These are phyloP conservation scores for Cylindrotheca fusiformis DNA, from an alignment of 108 stramenopile genomes.

Conservation along the genomic window DNA sequence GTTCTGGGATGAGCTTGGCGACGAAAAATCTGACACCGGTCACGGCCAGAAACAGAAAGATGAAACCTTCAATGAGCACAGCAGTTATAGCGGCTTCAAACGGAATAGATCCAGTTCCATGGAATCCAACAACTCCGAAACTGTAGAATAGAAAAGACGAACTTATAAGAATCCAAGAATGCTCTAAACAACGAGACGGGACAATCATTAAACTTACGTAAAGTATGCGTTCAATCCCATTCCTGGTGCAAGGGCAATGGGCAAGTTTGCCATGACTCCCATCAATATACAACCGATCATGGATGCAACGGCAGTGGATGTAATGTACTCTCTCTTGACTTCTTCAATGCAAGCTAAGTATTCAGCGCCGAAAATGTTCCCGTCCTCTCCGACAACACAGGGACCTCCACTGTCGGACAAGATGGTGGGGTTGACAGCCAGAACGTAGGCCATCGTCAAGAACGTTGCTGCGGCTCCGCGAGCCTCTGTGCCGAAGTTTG, in stretches of 20 bases:
- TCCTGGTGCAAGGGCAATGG: conserved; percentile 64
- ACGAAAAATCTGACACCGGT: conserved; percentile 51
- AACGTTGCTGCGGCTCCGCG: conserved; percentile 54
- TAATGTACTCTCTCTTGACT: conserved; percentile 48
- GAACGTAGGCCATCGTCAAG: conserved; percentile 64
- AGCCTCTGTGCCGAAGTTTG: conserved; percentile 41
- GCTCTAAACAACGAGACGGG: not conserved
- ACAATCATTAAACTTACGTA: conserved; percentile 31
- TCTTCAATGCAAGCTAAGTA: conserved; percentile 42
- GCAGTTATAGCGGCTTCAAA: conserved; percentile 61
- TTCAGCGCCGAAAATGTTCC: conserved; percentile 34
- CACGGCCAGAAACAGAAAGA: conserved; percentile 57
- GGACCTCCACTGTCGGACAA: conserved; percentile 58
- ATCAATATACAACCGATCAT: conserved; percentile 60
- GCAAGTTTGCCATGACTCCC: conserved; percentile 61
- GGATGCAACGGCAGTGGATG: conserved; percentile 54
- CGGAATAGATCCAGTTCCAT: conserved; percentile 49
- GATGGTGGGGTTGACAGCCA: conserved; percentile 64
- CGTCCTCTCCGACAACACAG: conserved; percentile 41
- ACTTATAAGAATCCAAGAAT: not conserved
- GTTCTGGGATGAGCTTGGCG: conserved; percentile 59
- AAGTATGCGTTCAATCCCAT: conserved; percentile 82
- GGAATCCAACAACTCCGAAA: conserved; percentile 47
- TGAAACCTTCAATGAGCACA: conserved; percentile 59
- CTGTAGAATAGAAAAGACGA: not conserved